Conservation (phyloP, 371 early-diverging fungal species). For the Choanephora cucurbitarum region DNA sequence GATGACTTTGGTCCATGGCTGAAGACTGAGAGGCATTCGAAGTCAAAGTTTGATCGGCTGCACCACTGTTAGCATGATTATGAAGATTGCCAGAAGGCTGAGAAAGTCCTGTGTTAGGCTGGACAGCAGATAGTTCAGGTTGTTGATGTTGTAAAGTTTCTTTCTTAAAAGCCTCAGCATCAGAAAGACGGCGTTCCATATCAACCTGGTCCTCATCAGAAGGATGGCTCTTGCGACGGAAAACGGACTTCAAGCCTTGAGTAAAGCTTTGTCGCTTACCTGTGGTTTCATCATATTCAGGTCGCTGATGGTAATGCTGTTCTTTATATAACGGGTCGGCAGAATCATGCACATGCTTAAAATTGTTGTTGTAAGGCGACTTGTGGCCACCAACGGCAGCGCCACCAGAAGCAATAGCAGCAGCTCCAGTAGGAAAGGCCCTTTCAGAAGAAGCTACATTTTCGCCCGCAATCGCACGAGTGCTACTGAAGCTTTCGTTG, state of each 20-base stretch:
- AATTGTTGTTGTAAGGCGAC: neutral
- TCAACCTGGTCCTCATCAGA: neutral
- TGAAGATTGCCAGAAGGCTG: too few species aligned
- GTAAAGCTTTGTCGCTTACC: neutral
- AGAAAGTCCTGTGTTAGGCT: neutral
- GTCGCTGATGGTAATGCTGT: neutral
- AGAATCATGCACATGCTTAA: neutral
- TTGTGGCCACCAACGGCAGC: too few species aligned
- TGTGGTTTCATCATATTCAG: neutral
- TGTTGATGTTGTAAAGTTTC: neutral
- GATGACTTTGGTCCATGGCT: too few species aligned
- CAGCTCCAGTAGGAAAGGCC: too few species aligned
- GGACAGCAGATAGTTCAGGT: neutral
- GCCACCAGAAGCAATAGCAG: too few species aligned
- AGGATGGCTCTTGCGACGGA: neutral
- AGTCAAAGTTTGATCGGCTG: too few species aligned
- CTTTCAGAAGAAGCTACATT: neutral
- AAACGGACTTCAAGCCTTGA: neutral
- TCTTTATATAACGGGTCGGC: neutral
- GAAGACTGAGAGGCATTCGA: too few species aligned
- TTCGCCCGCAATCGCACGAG: slow-evolving; percentile 4
- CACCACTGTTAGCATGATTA: too few species aligned
- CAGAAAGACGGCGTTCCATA: neutral
- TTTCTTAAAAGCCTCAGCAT: neutral
- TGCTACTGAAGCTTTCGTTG: slow-evolving; percentile 7